Base-by-base conservation (phyloP, 2,329 filamentous ascomycete genomes). In the Shiraia sp. region DNA sequence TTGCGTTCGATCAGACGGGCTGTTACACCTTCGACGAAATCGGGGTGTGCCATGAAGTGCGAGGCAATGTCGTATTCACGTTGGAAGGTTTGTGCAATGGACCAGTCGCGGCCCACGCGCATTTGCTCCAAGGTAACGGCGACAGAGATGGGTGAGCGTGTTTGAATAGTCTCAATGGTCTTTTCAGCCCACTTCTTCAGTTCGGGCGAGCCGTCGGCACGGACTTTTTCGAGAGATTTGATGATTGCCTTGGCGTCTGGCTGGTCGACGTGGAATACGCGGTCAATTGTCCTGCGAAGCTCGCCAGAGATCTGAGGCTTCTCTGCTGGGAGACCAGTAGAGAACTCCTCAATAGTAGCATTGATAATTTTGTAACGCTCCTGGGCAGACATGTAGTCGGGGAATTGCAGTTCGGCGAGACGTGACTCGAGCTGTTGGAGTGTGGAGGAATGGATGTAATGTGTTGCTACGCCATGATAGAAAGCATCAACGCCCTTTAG, bases 391-490 rank as follows among this genome's bases (percentile, higher is more conserved):
- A 88, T 82, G 59, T 85, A 82, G 72, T 99, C 95, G 45, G 81
- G 80, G 77, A 99, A 99, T 19, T 85, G 81, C 49, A 99, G 79
- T 73, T 99, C 93, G 1, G 89, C 88, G 17, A 99, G 80, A 66
- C 92, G 88, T 14, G 84, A 79, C 69, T 96, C 90, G 43, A 99
- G 80, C 56, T 82, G 81, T 35, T 87, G 83, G 47, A 99, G 79
- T 53, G 86, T 86, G 46, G 88, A 90, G 30, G 92, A 96, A 78
- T 99, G 88, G 53, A 99, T 76, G 74, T 96, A 99, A 75, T 99
- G 93, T 10, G 93, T 97, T 46, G 93, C 93, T 58, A 99, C 78
- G 44, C 93, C 93, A 32, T 90, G 80, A 73, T 95, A 96, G 62
- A 95, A 91, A 37, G 86, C 87, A 66, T 97, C 88, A 10, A 85